Base-by-base conservation (phyloP, 2,329 filamentous ascomycete genomes). In the Coniochaeta prunicola region DNA sequence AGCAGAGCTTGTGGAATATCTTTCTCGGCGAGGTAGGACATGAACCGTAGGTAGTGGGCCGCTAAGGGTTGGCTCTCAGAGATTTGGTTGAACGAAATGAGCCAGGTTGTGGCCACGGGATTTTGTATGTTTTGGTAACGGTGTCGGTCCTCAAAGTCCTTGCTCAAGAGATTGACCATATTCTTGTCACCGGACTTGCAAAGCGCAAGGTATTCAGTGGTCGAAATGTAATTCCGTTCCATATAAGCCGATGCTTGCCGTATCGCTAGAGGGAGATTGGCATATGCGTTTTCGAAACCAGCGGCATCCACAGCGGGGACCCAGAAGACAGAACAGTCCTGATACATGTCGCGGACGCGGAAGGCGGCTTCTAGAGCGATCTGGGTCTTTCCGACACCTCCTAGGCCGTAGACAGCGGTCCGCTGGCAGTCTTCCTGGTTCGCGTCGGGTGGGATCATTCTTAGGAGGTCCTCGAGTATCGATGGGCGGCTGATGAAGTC, bases 321-420 rank as follows among this genome's bases (percentile, higher is more conserved):
- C 75, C 74, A 78, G 62, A 77, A 74, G n/a, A 78, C 61, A 0
- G 70, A 74, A 60, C 67, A 73, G n/a, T 70, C 61, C 0, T 65
- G 65, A 36, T 67, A 53, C 7, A 58, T 55, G 0, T 69, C 56
- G 2, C 59, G 65, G 3, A 72, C 12, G 1, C 64, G 65, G 59
- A 67, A 73, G 19, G 67, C 69, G 13, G 66, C 66, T 54, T 76
- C 69, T 6, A 76, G 63, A 0, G 71, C 73, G 15, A 76, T 67
- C 57, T 76, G 71, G 1, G 73, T 75, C 64, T 77, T 76, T 0
- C 73, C 71, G 2, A 74, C 63, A 0, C 73, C 73, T 2, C 71
- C 71, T 0, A 73, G 66, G 2, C 72, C 73, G 4, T 66, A 58
- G 7, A 73, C 56, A 2, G 63, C 66, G 3, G 60, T 67, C 31